phyloP scores from a whole-genome alignment of 345 rosid species.

The Populus davidiana region DNA sequence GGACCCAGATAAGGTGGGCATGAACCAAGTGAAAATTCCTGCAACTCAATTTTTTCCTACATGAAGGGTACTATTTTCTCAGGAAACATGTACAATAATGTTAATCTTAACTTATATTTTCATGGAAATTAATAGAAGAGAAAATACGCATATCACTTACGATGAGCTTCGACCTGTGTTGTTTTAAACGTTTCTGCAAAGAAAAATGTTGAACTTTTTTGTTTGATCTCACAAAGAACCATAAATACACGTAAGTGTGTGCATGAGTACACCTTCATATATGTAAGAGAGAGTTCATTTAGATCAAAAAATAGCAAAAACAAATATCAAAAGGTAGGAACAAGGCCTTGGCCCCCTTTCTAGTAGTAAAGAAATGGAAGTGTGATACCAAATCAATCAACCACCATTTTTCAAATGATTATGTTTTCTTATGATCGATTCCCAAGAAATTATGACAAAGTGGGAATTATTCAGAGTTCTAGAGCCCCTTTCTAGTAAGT shows the following conservation, averaged over 20 bases:
- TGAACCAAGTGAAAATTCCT: slow-evolving; percentile 83
- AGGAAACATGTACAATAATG: slow-evolving; percentile 11
- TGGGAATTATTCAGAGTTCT: background rate
- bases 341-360: background rate
- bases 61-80: slow-evolving; percentile 10
- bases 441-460: background rate
- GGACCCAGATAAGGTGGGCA: slow-evolving; percentile 75
- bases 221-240: slow-evolving; percentile 9
- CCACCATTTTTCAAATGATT: background rate
- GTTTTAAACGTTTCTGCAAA: slow-evolving; percentile 81
- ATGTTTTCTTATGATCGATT: background rate
- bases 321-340: background rate
- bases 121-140: background rate
- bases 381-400: background rate
- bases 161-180: slow-evolving; percentile 63
- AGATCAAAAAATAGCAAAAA: background rate
- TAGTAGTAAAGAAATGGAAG: background rate
- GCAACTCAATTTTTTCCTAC: slow-evolving; percentile 76
- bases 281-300: background rate
- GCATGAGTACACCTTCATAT: background rate
- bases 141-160: slow-evolving; percentile 45
- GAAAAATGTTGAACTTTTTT: slow-evolving; percentile 13
- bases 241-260: background rate
- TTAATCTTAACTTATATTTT: slow-evolving; percentile 1
- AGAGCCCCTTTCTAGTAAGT: background rate